Evolutionary conservation across 1,284 basidiomycete genomes (phyloP), one percentile per base, ranked within the genome.

Genomic region (Pseudozyma hubeiensis): DNA sequence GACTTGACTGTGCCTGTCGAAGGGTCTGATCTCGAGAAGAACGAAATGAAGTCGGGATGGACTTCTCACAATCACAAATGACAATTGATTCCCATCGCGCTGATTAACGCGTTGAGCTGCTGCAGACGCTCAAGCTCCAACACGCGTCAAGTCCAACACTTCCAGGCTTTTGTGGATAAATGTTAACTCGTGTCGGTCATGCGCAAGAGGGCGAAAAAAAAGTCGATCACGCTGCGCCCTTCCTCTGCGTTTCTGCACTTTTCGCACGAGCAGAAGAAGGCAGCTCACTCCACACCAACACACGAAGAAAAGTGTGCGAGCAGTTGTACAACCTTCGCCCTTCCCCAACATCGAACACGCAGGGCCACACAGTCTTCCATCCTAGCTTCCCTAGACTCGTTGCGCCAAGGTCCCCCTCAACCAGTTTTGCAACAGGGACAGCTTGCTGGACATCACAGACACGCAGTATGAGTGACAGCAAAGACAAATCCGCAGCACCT

Each of bases 201-300:
- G 4, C 24, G 24, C 24, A 24, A 24, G 24, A 24, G 7, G 19
- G 17, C 4, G n/a, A n/a, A 44, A 19, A 24, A 7, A 44, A 13
- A 33, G 43, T 63, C 66, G 66, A 68, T 68, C 66, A 68, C 66
- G 56, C 49, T n/a, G 43, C 16, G 13, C 40, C 31, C 24, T 29
- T 31, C 35, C 29, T 40, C 16, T 30, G 11, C 24, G 14, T 24
- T 19, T 17, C 35, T 24, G 10, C 6, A 14, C 35, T 14, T 53
- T 48, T 59, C 63, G 55, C 63, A 64, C 55, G 53, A 55, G 56
- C 56, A 17, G 37, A 30, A 33, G 7, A 41, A 46, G n/a, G 24
- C 16, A 43, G 13, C 3, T 3, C 30, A 59, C 66, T 68, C 66
- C 66, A 68, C 66, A 68, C 66, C 60, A 63, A 63, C 66, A 63